Percentiles rank a stretch among this genome's conserved stretches.
Evolutionary conservation across 306 rosid genomes (phyloP).

Genomic region (Rubus idaeus): DNA sequence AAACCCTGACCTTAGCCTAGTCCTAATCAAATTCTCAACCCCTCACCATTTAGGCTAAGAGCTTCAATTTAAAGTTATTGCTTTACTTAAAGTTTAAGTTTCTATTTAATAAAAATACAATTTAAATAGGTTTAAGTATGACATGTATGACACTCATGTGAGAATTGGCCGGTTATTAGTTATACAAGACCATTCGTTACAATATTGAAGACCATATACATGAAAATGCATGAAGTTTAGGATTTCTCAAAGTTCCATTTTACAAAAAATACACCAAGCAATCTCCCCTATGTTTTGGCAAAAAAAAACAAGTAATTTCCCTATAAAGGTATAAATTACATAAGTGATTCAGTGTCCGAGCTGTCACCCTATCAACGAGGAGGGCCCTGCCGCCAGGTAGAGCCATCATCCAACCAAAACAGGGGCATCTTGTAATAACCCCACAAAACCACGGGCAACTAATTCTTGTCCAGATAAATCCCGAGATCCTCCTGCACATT

Average conservation of each 20-base stretch:
- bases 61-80: too few species aligned
- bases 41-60: too few species aligned
- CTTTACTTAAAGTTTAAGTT: too few species aligned
- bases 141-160: too few species aligned
- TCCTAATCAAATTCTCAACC: too few species aligned
- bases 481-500: neutral
- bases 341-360: neutral
- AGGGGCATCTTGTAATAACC: slow-evolving; percentile 20
- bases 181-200: neutral
- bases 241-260: neutral
- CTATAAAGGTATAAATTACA: neutral
- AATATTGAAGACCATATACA: neutral
- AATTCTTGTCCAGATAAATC: neutral
- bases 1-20: too few species aligned
- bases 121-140: too few species aligned
- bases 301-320: neutral
- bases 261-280: neutral
- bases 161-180: neutral
- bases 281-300: too few species aligned
- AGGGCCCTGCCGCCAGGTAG: neutral
- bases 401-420: neutral
- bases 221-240: neutral
- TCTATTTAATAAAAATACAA: too few species aligned
- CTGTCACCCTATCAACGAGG: neutral
- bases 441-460: neutral